Evolutionary conservation across 768 basidiomycete species (phyloP).

Genomic region (Podaxis carcinomalis): DNA sequence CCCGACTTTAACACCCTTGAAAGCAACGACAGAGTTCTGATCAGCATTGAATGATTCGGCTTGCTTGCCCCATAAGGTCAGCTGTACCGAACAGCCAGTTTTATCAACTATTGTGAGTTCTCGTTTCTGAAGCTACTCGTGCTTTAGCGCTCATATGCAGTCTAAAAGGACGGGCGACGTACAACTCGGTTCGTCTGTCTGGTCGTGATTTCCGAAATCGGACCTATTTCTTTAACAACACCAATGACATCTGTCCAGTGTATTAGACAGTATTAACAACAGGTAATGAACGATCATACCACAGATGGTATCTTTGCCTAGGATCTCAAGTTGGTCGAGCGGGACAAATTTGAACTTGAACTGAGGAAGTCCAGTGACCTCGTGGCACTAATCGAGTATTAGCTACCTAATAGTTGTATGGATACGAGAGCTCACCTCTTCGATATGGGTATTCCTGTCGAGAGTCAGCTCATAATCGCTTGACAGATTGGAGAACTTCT

Average conservation of each 20-base stretch:
- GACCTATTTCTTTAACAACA: constrained; percentile 74
- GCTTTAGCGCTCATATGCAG: neutral
- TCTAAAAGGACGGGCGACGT: constrained; percentile 11
- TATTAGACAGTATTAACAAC: constrained; percentile 10
- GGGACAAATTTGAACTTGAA: constrained; percentile 81
- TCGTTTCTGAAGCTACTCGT: constrained; percentile 72
- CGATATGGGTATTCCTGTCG: constrained; percentile 80
- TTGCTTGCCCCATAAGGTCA: constrained; percentile 96
- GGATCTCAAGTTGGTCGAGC: constrained; percentile 55
- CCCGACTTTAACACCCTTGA: constrained; percentile 91
- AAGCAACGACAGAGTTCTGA: constrained; percentile 74
- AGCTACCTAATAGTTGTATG: neutral
- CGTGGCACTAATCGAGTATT: constrained; percentile 60
- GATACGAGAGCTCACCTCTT: constrained; percentile 52
- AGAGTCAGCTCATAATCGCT: constrained; percentile 93
- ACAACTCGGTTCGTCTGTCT: constrained; percentile 71
- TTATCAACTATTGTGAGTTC: constrained; percentile 87
- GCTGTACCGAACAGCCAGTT: constrained; percentile 68
- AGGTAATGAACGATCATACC: constrained; percentile 47
- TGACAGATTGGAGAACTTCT: constrained; percentile 85
- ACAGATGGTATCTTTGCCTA: constrained; percentile 77
- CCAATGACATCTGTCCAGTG: constrained; percentile 72
- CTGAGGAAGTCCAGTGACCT: constrained; percentile 69
- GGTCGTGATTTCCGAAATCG: constrained; percentile 67
- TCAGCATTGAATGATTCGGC: constrained; percentile 73